Base-by-base conservation (phyloP, 2,329 filamentous ascomycete genomes). In the Albifimbria verrucaria region DNA sequence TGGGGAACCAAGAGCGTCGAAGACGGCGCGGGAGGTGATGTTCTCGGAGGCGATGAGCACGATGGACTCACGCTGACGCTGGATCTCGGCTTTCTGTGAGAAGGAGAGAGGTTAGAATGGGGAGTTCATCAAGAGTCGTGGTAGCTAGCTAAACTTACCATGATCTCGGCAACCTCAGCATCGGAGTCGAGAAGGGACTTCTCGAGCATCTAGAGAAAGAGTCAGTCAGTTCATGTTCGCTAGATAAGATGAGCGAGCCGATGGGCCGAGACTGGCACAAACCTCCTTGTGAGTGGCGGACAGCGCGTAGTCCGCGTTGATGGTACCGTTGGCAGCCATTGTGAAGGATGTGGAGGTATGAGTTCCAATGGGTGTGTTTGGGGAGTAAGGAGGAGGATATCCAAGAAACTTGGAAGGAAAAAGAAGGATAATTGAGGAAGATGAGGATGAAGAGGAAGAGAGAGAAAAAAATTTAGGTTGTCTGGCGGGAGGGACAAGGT, bases 21-120 rank as follows among this genome's bases (percentile, higher is more conserved):
- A 96, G 68, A 99, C 94, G 67, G 94, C 92, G 65, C 92, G 92
- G 58, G 94, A 99, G 54, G 94, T 99, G 77, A 99, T 92, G 82
- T 99, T 99, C 81, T 99, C 94, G 53, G 94, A 97, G 69, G 94
- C 93, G 68, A 99, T 99, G 72, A 99, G 87, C 70, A 97, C 90
- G 76, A 99, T 96, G 66, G 92, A 97, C 82, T 99, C 92, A 74
- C 91, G 88, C 81, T 99, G 94, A 71, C 94, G 91, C 83, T 96
- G 86, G 69, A 97, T 89, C 78, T 97, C 93, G 67, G 89, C 86
- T 81, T 90, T 89, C 89, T 94, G 63, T 55, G 60, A n/a, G n/a
- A n/a, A n/a, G 47, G 26, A 53, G 53, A 54, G 52, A 25, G 5
- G 69, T 74, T 60, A 75, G 68, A 52, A 43, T 39, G n/a, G 28